Evolutionary conservation across 306 rosid species (phyloP).

Genomic region (Acacia melanoxylon): DNA sequence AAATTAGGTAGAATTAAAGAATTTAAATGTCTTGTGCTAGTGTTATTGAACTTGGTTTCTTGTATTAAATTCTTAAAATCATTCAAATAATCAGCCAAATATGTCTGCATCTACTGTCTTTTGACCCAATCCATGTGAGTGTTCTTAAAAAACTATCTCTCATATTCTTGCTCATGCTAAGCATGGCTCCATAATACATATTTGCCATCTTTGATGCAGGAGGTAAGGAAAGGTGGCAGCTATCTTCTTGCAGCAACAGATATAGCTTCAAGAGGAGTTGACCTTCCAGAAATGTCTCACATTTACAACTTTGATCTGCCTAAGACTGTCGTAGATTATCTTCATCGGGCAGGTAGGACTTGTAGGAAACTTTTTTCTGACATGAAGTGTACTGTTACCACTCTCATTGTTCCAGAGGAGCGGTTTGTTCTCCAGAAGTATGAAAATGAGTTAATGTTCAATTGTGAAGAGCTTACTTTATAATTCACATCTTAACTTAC

Average conservation of each 20-base stretch:
- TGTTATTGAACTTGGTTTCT: conserved; percentile 16
- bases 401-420: conserved; percentile 65
- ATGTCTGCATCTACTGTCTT: conserved; percentile 15
- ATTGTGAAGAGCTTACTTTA: conserved; percentile 58
- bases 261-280: conserved; percentile 91
- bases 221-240: conserved; percentile 71
- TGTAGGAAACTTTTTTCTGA: conserved; percentile 90
- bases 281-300: conserved; percentile 87
- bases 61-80: conserved; percentile 10
- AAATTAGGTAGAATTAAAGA: conserved; percentile 1
- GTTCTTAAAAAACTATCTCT: background rate
- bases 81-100: conserved; percentile 23
- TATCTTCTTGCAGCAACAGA: conserved; percentile 88
- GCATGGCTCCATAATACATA: conserved; percentile 1
- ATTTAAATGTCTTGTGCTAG: background rate
- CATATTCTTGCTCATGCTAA: background rate
- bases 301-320: conserved; percentile 90
- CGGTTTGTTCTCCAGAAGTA: conserved; percentile 84
- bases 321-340: conserved; percentile 73
- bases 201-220: conserved; percentile 49
- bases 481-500: conserved; percentile 26
- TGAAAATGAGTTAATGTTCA: conserved; percentile 79
- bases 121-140: conserved; percentile 8
- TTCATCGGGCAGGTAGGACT: conserved; percentile 95
- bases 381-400: conserved; percentile 66